phyloP scores from a whole-genome alignment of 179 eudicot species.

The Monotropa hypopitys region DNA sequence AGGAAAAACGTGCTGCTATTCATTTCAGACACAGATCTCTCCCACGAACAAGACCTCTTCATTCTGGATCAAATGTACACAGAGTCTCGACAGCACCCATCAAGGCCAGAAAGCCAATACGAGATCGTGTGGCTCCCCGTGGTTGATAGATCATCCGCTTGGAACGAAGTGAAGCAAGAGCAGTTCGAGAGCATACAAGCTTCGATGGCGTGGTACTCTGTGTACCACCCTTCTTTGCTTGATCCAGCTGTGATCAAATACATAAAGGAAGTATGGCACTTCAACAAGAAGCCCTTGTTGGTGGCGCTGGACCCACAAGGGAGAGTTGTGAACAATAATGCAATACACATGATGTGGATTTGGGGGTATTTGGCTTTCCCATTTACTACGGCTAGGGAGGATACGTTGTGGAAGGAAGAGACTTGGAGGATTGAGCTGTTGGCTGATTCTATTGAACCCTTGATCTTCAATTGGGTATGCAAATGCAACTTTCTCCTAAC shows the following conservation, averaged over 20 bases:
- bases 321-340: slow-evolving; percentile 48
- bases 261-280: slow-evolving; percentile 71
- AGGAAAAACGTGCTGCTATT: slow-evolving; percentile 59
- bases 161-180: slow-evolving; percentile 37
- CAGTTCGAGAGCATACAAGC: slow-evolving; percentile 39
- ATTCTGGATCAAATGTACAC: not conserved
- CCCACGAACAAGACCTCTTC: slow-evolving; percentile 34
- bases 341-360: slow-evolving; percentile 66
- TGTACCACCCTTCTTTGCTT: slow-evolving; percentile 50
- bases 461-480: slow-evolving; percentile 43
- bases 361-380: slow-evolving; percentile 77
- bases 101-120: slow-evolving; percentile 42
- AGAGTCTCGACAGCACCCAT: slow-evolving; percentile 32
- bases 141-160: slow-evolving; percentile 28
- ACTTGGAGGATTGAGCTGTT: slow-evolving; percentile 66
- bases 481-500: not conserved
- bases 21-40: slow-evolving; percentile 59
- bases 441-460: slow-evolving; percentile 44
- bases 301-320: slow-evolving; percentile 73
- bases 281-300: slow-evolving; percentile 42
- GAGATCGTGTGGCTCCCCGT: slow-evolving; percentile 81
- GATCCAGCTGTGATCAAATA: slow-evolving; percentile 56
- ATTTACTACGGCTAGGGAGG: slow-evolving; percentile 46
- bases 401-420: slow-evolving; percentile 54
- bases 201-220: slow-evolving; percentile 64